A percentile compares a stretch with the other conserved stretches of the same genome.
Conservation (phyloP, 208 protist genomes). For the Leptomonas seymouri region DNA sequence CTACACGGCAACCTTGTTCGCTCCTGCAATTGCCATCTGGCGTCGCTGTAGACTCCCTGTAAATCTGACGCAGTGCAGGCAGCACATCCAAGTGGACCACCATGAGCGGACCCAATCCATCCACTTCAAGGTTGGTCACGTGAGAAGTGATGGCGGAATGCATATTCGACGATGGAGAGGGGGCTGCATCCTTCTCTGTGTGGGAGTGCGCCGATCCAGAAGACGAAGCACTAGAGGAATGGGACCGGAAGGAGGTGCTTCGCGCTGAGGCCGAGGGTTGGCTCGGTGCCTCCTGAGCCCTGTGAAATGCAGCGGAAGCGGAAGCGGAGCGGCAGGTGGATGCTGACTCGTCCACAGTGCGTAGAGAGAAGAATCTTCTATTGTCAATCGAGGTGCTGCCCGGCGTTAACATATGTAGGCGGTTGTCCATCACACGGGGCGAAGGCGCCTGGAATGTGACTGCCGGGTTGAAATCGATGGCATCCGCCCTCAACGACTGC, state of each 20-base stretch:
- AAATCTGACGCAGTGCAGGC: neutral
- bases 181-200: neutral
- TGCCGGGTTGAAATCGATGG: neutral
- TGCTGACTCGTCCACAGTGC: neutral
- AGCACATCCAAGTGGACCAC: conserved; percentile 21
- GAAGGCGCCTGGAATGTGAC: conserved; percentile 17
- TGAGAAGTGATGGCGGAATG: neutral
- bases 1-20: too few species aligned
- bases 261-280: neutral
- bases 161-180: neutral
- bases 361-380: neutral
- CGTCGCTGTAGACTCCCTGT: neutral
- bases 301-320: too few species aligned
- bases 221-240: neutral
- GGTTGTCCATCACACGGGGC: conserved; percentile 31
- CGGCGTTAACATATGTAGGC: neutral
- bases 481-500: conserved; percentile 11
- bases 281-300: neutral
- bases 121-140: neutral
- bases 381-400: neutral
- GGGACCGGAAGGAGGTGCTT: neutral
- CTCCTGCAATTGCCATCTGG: neutral
- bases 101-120: conserved; percentile 28
- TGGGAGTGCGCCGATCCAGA: neutral
- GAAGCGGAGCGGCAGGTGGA: too few species aligned